Conservation (phyloP, 1,139 yeast genomes). For the Saccharomyces hybrid region DNA sequence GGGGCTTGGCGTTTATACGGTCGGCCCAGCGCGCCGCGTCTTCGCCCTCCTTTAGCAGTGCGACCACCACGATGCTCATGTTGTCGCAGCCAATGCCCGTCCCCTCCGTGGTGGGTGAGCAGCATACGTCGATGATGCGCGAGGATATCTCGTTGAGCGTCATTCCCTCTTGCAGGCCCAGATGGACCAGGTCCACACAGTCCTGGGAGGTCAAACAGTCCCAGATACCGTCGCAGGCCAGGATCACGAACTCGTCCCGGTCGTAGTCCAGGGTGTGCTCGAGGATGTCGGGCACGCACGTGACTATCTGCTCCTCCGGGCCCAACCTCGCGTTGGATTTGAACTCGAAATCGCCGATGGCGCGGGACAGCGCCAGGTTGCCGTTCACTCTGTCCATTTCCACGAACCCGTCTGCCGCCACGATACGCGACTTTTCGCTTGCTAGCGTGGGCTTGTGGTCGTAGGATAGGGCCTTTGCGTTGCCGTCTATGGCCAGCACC, state of each 20-base stretch:
- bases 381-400: slow-evolving; percentile 97
- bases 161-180: slow-evolving; percentile 72
- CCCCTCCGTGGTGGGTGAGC: slow-evolving; percentile 90
- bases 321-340: slow-evolving; percentile 72
- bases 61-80: slow-evolving; percentile 91
- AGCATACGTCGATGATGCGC: slow-evolving; percentile 86
- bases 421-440: slow-evolving; percentile 87
- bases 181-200: slow-evolving; percentile 87
- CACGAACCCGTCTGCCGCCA: slow-evolving; percentile 94
- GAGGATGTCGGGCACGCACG: slow-evolving; percentile 87
- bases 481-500: slow-evolving; percentile 75
- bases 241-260: slow-evolving; percentile 78
- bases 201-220: slow-evolving; percentile 92
- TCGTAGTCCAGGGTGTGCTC: slow-evolving; percentile 58
- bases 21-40: slow-evolving; percentile 82
- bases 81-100: slow-evolving; percentile 97
- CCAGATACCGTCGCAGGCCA: slow-evolving; percentile 99
- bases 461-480: slow-evolving; percentile 82
- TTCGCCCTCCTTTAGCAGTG: slow-evolving; percentile 62
- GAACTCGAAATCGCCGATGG: slow-evolving; percentile 95
- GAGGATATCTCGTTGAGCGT: slow-evolving; percentile 72
- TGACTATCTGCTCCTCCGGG: slow-evolving; percentile 93
- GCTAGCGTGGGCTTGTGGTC: slow-evolving; percentile 96
- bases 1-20: slow-evolving; percentile 51
- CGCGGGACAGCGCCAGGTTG: slow-evolving; percentile 88